Evolutionary conservation across 2,329 filamentous ascomycete genomes (phyloP).

Genomic region (Penicillium sp.): DNA sequence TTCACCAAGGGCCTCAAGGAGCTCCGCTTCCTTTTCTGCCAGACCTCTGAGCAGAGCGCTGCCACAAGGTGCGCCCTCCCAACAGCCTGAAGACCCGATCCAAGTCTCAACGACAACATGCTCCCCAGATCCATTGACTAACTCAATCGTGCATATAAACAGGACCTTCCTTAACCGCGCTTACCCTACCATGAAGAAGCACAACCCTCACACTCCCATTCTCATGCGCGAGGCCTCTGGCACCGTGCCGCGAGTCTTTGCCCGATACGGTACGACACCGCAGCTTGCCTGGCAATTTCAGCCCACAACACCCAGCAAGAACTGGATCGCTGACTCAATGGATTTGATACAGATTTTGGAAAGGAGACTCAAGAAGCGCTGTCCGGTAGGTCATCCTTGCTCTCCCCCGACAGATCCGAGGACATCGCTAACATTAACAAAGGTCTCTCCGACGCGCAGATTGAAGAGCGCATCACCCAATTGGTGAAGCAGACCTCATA

Average conservation of each 20-base stretch:
- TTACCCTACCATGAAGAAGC: constrained; percentile 99
- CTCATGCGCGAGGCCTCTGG: constrained; percentile 89
- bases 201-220: constrained; percentile 92
- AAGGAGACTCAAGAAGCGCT: constrained; percentile 66
- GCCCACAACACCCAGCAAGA: neutral
- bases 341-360: constrained; percentile 56
- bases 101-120: neutral
- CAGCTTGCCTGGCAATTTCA: neutral
- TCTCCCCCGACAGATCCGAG: neutral
- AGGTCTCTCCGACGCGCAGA: constrained; percentile 69
- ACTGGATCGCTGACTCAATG: constrained; percentile 15
- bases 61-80: constrained; percentile 68
- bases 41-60: constrained; percentile 87
- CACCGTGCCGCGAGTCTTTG: constrained; percentile 81
- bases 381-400: constrained; percentile 48
- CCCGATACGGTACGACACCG: constrained; percentile 74
- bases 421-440: constrained; percentile 14
- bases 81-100: neutral
- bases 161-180: constrained; percentile 88
- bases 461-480: constrained; percentile 66
- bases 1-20: constrained; percentile 89
- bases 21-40: constrained; percentile 95
- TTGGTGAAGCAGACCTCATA: constrained; percentile 57
- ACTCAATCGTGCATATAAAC: neutral
- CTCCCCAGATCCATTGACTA: neutral